These are phyloP conservation scores for Fusarium illudens DNA, from an alignment of 2,329 filamentous ascomycete species.

Conservation along the genomic window DNA sequence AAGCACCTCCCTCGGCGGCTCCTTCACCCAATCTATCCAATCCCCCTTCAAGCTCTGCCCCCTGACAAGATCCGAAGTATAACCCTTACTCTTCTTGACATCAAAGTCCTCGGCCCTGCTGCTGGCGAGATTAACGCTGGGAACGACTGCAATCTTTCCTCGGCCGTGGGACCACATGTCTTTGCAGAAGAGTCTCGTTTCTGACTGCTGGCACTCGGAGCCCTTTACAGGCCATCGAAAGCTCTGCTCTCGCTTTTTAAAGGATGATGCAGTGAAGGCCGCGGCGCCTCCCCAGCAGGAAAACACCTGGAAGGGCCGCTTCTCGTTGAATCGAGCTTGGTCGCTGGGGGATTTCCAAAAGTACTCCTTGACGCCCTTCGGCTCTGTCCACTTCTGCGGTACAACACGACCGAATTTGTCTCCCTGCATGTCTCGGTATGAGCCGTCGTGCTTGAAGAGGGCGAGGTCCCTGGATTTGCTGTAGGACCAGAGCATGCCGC, in stretches of 20 bases:
- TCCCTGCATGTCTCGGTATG: conserved; percentile 58
- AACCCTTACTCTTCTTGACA: conserved; percentile 61
- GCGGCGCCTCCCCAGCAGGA: conserved; percentile 67
- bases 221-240: conserved; percentile 46
- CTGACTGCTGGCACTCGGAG: conserved; percentile 61
- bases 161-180: conserved; percentile 61
- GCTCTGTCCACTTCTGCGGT: conserved; percentile 49
- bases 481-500: conserved; percentile 54
- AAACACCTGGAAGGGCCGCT: conserved; percentile 64
- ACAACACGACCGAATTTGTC: conserved; percentile 54
- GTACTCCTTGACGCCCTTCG: conserved; percentile 57
- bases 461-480: neutral
- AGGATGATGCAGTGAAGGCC: conserved; percentile 44
- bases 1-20: conserved; percentile 54
- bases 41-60: conserved; percentile 42
- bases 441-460: conserved; percentile 43
- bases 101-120: conserved; percentile 52
- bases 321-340: conserved; percentile 43
- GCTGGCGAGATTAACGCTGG: conserved; percentile 61
- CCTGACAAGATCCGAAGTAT: conserved; percentile 48
- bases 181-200: conserved; percentile 64
- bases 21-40: conserved; percentile 52
- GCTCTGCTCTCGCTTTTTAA: conserved; percentile 40
- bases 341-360: conserved; percentile 59
- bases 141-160: conserved; percentile 63